Evolutionary conservation across 176 grass and related monocot genomes (phyloP).

Genomic region (Paspalum vaginatum): DNA sequence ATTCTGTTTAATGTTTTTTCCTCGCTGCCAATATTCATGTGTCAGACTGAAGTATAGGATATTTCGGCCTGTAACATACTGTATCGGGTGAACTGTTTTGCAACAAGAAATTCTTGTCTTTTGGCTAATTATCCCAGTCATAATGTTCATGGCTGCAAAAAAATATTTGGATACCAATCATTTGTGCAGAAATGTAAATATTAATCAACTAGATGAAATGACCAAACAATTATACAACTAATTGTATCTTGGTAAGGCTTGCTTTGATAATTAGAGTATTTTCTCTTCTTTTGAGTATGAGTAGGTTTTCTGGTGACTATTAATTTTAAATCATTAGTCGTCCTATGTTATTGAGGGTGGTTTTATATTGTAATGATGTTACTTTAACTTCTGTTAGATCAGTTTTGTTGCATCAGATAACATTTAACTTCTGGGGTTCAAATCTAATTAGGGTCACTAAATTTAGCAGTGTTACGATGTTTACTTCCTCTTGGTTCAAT

Average conservation of each 20-base stretch:
- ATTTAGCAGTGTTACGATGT: neutral
- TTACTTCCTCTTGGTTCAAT: constrained; percentile 20
- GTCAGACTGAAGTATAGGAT: constrained; percentile 4
- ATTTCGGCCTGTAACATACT: constrained; percentile 1
- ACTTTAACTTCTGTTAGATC: neutral
- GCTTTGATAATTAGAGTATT: neutral
- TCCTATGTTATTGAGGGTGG: neutral
- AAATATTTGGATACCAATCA: neutral
- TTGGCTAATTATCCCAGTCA: neutral
- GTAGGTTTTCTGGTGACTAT: constrained; percentile 14
- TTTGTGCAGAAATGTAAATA: neutral
- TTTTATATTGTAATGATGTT: neutral
- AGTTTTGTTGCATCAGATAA: neutral
- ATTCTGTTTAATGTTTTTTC: constrained; percentile 13
- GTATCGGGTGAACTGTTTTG: neutral
- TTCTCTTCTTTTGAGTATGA: neutral
- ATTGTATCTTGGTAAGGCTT: neutral
- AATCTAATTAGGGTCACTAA: neutral
- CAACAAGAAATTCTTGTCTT: neutral
- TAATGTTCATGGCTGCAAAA: neutral
- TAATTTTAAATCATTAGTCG: neutral
- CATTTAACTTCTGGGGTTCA: neutral
- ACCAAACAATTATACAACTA: neutral
- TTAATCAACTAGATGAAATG: neutral
- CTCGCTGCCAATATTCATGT: neutral